Evolutionary conservation across 768 basidiomycete species (phyloP), one percentile per base, ranked within the genome.

Genomic region (Mycena alexandri): DNA sequence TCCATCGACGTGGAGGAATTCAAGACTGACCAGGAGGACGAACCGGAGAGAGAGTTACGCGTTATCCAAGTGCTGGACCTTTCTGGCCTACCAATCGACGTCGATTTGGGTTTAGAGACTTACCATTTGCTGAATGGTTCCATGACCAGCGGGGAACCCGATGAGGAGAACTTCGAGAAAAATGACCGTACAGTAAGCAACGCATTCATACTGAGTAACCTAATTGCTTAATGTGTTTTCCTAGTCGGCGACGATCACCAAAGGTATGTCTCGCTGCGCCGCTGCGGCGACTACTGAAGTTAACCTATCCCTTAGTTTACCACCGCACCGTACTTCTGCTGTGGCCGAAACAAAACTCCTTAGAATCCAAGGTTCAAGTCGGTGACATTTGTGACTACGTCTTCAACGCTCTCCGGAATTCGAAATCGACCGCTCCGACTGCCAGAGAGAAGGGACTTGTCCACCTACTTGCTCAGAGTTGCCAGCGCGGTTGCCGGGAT

Each of bases 321-420:
- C 51, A 61, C 6, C 66, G 66, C 38, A 56, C 51, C 7, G 66
- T 63, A 11, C 58, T 71, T 19, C 42, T 71, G 19, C 22, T 71
- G 8, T 67, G 65, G 56, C 66, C 52, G 33, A 61, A 53, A 14
- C 46, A 46, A 36, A 41, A 44, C 12, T 1, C 6, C 12, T 24
- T 51, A 10, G 53, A 56, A 10, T 38, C 13, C 10, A 10, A n/a
- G 7, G 58, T 70, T n/a, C 14, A 19, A 7, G 25, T 56, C 41
- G 70, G 70, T 21, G 66, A 71, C 55, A 21, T 65, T 6, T 61
- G 46, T 34, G 61, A 67, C 8, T 61, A 67, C 22, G 61, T 24
- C 0, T 60, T 14, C 29, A 34, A 58, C 51, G 52, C 24, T 1
- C 47, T 71, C 8, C 29, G 24, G 3, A 36, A 42, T 6, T 69